Conservation (phyloP, 495 filamentous ascomycete genomes). For the Xylaria scruposa region DNA sequence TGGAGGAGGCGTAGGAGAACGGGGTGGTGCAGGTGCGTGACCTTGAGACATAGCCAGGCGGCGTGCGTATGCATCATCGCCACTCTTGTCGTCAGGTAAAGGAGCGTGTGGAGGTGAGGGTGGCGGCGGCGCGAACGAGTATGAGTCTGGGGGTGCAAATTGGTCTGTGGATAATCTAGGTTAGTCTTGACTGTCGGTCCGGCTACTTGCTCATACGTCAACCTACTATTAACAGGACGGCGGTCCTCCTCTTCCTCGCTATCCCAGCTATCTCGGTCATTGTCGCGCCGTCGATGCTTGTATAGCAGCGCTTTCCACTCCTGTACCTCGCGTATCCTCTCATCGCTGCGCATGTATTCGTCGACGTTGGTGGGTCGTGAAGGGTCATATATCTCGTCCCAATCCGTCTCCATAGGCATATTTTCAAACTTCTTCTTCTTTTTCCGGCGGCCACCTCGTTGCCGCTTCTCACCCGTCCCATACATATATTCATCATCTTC, state of each 20-base stretch:
- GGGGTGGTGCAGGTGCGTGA: slow-evolving; percentile 45
- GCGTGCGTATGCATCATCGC: slow-evolving; percentile 75
- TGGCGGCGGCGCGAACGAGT: slow-evolving; percentile 78
- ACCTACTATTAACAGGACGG: slow-evolving; percentile 59
- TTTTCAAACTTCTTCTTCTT: slow-evolving; percentile 69
- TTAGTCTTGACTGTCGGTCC: slow-evolving; percentile 27
- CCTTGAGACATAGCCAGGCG: slow-evolving; percentile 63
- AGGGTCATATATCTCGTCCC: slow-evolving; percentile 94
- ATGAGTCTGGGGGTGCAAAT: slow-evolving; percentile 72
- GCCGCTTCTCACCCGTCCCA: slow-evolving; percentile 63
- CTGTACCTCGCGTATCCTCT: slow-evolving; percentile 75
- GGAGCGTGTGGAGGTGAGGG: slow-evolving; percentile 52
- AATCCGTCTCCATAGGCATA: slow-evolving; percentile 69
- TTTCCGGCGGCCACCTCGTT: slow-evolving; percentile 78
- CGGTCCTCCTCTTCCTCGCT: slow-evolving; percentile 62
- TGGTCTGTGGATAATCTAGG: slow-evolving; percentile 55
- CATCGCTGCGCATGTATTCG: slow-evolving; percentile 86
- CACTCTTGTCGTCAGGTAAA: slow-evolving; percentile 62
- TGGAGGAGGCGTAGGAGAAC: slow-evolving; percentile 43
- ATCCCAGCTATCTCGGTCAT: slow-evolving; percentile 55
- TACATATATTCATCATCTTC: slow-evolving; percentile 68
- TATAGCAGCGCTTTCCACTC: slow-evolving; percentile 92
- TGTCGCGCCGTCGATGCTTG: slow-evolving; percentile 67
- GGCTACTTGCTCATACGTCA: neutral
- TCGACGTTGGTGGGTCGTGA: slow-evolving; percentile 83